A percentile compares a stretch with the other conserved stretches of the same genome.
These are phyloP conservation scores for Omphalea diandra DNA, from an alignment of 441 rosid species.

Conservation along the genomic window DNA sequence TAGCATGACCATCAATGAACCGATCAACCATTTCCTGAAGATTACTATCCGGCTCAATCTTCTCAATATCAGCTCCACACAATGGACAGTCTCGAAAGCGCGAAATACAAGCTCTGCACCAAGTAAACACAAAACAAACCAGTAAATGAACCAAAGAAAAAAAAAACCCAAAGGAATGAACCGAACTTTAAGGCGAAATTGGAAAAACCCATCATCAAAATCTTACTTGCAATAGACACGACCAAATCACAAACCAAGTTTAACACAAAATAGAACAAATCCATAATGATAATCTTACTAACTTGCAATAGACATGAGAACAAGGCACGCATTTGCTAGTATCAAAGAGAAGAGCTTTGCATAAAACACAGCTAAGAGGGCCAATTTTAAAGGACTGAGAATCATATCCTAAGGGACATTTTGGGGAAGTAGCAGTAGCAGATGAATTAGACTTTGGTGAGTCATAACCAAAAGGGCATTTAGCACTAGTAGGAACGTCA, in stretches of 20 bases:
- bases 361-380: slow-evolving; percentile 89
- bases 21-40: slow-evolving; percentile 84
- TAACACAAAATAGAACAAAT: background rate
- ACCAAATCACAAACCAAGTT: no score
- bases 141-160: background rate
- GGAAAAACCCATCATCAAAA: background rate
- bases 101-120: slow-evolving; percentile 59
- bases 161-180: background rate
- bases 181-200: background rate
- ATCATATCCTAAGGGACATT: slow-evolving; percentile 93
- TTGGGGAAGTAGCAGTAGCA: slow-evolving; percentile 46
- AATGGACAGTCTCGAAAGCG: slow-evolving; percentile 93
- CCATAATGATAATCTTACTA: slow-evolving; percentile 55
- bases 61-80: slow-evolving; percentile 95
- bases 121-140: slow-evolving; percentile 12
- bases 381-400: slow-evolving; percentile 89
- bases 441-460: slow-evolving; percentile 32
- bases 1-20: slow-evolving; percentile 94
- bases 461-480: slow-evolving; percentile 68
- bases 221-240: slow-evolving; percentile 93
- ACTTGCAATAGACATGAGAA: slow-evolving; percentile 82
- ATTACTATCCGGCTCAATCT: slow-evolving; percentile 61
- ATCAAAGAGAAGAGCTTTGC: slow-evolving; percentile 83
- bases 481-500: no score
- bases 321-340: slow-evolving; percentile 87